A percentile compares a stretch with the other conserved stretches of the same genome.
These are phyloP conservation scores for Leccinum incarnatum DNA, from an alignment of 768 basidiomycete genomes.

Conservation along the genomic window DNA sequence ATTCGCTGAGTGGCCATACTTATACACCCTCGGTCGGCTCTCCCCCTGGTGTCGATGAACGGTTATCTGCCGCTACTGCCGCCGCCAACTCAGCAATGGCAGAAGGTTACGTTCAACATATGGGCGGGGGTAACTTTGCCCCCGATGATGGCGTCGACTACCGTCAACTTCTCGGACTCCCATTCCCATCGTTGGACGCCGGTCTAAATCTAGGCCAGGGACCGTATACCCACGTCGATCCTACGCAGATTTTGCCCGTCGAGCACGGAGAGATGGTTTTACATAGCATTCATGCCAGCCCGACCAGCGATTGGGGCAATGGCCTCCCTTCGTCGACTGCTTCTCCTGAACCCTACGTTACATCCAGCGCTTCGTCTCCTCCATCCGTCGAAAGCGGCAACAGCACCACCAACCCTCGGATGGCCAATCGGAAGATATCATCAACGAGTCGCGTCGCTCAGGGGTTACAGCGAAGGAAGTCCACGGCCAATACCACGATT, in stretches of 20 bases:
- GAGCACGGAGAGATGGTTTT: constrained; percentile 42
- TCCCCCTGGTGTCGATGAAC: constrained; percentile 38
- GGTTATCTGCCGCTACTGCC: constrained; percentile 62
- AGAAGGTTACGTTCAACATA: constrained; percentile 63
- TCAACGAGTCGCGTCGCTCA: constrained; percentile 60
- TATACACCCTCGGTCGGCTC: constrained; percentile 38
- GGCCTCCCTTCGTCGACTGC: constrained; percentile 67
- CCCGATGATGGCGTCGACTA: constrained; percentile 65
- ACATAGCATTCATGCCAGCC: constrained; percentile 65
- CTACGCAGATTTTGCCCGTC: constrained; percentile 75
- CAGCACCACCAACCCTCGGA: constrained; percentile 27
- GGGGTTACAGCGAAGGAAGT: constrained; percentile 55
- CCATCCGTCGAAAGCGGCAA: constrained; percentile 57
- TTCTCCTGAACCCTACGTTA: constrained; percentile 72
- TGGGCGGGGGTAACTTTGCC: constrained; percentile 50
- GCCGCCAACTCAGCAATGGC: constrained; percentile 69
- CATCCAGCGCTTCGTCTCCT: constrained; percentile 70
- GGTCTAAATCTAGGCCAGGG: constrained; percentile 39
- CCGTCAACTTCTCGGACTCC: constrained; percentile 59
- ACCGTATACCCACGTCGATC: constrained; percentile 83
- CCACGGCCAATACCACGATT: constrained; percentile 24
- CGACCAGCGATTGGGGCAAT: constrained; percentile 82
- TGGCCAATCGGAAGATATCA: constrained; percentile 56
- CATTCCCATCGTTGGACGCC: constrained; percentile 55
- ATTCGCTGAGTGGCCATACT: constrained; percentile 28